Percentiles rank a stretch among this genome's conserved stretches.
phyloP scores from a whole-genome alignment of 2,329 filamentous ascomycete genomes.

The Neofusicoccum laricinum region DNA sequence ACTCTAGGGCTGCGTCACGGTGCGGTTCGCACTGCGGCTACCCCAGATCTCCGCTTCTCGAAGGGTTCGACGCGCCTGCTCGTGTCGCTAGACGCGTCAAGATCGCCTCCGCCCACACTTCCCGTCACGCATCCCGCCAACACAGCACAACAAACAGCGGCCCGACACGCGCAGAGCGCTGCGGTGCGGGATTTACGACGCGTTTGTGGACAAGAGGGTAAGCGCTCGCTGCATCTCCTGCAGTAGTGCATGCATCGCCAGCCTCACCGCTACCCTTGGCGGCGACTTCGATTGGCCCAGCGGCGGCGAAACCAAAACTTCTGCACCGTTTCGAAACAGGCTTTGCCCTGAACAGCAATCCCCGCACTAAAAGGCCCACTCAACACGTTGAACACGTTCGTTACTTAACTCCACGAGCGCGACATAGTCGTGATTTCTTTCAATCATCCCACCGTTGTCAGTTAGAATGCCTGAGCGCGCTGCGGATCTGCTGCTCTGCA shows the following conservation, averaged over 20 bases:
- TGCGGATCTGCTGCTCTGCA: slow-evolving; percentile 17
- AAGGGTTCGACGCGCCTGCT: slow-evolving; percentile 7
- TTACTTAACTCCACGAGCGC: slow-evolving; percentile 25
- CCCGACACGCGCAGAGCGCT: slow-evolving; percentile 1
- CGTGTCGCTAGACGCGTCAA: background rate
- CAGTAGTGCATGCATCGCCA: slow-evolving; percentile 2
- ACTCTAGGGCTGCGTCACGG: background rate
- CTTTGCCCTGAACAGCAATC: background rate
- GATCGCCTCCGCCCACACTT: slow-evolving; percentile 1
- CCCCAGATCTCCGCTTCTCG: slow-evolving; percentile 7
- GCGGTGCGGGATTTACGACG: slow-evolving; percentile 10
- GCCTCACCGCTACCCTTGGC: slow-evolving; percentile 6
- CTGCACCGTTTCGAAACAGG: background rate
- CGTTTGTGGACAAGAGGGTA: background rate
- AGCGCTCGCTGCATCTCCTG: slow-evolving; percentile 9
- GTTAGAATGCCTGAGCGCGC: slow-evolving; percentile 27
- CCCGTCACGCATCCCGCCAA: background rate
- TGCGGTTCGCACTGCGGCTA: slow-evolving; percentile 7
- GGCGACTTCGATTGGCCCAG: background rate
- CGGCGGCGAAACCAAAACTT: background rate
- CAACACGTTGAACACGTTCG: slow-evolving; percentile 8
- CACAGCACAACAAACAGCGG: background rate
- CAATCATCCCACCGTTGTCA: slow-evolving; percentile 24
- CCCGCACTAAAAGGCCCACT: background rate
- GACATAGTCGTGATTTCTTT: slow-evolving; percentile 39